Base-by-base conservation (phyloP, 139 green algal species). In the Astrephomene gubernaculifera region DNA sequence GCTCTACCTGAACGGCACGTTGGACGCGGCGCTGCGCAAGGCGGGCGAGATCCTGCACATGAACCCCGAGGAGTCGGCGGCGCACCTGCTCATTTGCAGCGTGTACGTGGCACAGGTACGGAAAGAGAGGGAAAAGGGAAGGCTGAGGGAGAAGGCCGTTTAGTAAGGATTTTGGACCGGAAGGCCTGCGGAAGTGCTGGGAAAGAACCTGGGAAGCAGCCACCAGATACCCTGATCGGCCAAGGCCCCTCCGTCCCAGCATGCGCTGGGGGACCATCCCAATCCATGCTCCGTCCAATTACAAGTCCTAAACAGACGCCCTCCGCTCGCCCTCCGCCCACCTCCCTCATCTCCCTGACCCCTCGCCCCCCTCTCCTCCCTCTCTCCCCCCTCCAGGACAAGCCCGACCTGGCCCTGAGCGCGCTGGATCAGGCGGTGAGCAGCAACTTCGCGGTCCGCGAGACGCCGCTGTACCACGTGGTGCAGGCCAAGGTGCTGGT, bases 381-480 rank as follows among this genome's bases (percentile, higher is more conserved):
- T 9, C 29, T 7, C 25, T 43, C 39, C 1, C 70, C 27, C 41
- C 27, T 21, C 43, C 85, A 89, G 64, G 88, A 89, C 83, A 91
- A 91, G 83, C 79, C 88, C 22, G 79, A 87, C 31, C 83, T 89
- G 39, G 94, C 94, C 2, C 76, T 90, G 71, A 64, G 72, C 21
- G 89, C 88, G 9, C 88, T 96, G 53, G 93, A 91, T 41, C 87
- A 91, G 72, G 93, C 92, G 1, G 89, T 94, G 10, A 84, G 72
- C 45, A 75, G 81, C 53, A 93, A 91, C 82, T 95, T 95, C 67
- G 57, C 81, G 19, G 88, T 96, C 14, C 84, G 94, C 12, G 92
- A 97, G 73, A 88, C 89, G 24, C 91, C 92, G 5, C 78, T 91
- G 78, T 97, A 94, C 86, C 83, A 90, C 54, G 86, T 94, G 9